Conservation (phyloP, 2,329 filamentous ascomycete genomes). For the Tolypocladium amazonense region DNA sequence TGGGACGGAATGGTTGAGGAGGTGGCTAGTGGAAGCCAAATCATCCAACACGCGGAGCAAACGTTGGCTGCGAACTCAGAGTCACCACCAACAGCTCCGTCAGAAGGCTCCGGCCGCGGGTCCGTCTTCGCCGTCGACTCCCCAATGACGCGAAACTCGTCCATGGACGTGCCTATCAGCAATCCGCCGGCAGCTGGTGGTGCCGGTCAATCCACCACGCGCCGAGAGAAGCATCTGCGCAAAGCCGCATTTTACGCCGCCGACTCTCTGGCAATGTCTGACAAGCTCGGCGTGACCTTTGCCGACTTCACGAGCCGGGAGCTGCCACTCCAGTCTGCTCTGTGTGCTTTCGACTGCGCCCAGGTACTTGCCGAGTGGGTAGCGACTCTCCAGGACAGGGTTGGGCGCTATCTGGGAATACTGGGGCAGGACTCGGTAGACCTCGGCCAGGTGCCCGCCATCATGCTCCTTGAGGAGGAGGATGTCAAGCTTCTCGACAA, state of each 20-base stretch:
- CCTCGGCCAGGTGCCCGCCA: slow-evolving; percentile 66
- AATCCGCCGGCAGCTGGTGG: neutral
- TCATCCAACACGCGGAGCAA: slow-evolving; percentile 60
- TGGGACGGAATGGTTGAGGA: slow-evolving; percentile 89
- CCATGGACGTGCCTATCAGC: slow-evolving; percentile 30
- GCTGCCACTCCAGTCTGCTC: slow-evolving; percentile 77
- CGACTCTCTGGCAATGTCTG: slow-evolving; percentile 80
- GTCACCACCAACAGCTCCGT: slow-evolving; percentile 21
- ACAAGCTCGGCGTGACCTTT: slow-evolving; percentile 76
- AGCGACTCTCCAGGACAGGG: slow-evolving; percentile 82
- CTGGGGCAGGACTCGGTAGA: slow-evolving; percentile 77
- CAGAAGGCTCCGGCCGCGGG: slow-evolving; percentile 34
- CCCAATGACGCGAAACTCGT: slow-evolving; percentile 37
- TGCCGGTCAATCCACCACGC: slow-evolving; percentile 41
- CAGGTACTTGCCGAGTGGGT: slow-evolving; percentile 94
- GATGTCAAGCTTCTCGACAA: slow-evolving; percentile 78
- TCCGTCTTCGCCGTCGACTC: slow-evolving; percentile 41
- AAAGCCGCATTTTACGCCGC: slow-evolving; percentile 95
- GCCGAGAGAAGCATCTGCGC: slow-evolving; percentile 76
- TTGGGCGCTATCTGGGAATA: slow-evolving; percentile 81
- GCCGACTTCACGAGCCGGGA: slow-evolving; percentile 76
- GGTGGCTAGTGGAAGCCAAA: slow-evolving; percentile 65
- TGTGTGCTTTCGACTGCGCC: slow-evolving; percentile 89
- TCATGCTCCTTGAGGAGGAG: slow-evolving; percentile 87
- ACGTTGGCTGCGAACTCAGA: slow-evolving; percentile 42